Percentiles rank a stretch among this genome's conserved stretches.
Conservation (phyloP, 2,329 filamentous ascomycete genomes). For the Cordyceps farinosa region DNA sequence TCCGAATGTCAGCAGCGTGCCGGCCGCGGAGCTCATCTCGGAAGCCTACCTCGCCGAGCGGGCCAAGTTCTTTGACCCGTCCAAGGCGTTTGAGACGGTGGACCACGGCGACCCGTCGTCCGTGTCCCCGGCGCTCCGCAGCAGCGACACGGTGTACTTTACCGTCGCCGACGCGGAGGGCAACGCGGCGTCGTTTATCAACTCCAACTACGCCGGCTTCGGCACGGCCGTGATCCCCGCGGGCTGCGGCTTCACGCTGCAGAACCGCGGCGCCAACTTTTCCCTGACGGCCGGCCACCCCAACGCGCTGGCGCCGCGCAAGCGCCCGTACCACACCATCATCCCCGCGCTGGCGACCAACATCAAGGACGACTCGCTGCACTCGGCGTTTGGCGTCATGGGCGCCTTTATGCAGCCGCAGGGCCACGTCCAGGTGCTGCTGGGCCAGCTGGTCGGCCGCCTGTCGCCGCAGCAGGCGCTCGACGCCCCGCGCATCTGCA, state of each 20-base stretch:
- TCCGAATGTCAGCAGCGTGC: constrained; percentile 67
- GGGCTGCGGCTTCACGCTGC: constrained; percentile 87
- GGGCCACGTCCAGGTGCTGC: constrained; percentile 86
- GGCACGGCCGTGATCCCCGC: constrained; percentile 81
- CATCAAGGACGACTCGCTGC: constrained; percentile 65
- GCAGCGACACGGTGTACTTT: constrained; percentile 94
- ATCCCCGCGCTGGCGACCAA: constrained; percentile 91
- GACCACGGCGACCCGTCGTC: constrained; percentile 60
- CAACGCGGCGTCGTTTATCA: constrained; percentile 95
- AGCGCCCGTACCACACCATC: constrained; percentile 95
- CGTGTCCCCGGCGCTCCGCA: constrained; percentile 68
- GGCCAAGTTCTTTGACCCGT: constrained; percentile 53
- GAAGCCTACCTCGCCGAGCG: constrained; percentile 72
- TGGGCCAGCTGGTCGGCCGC: constrained; percentile 82
- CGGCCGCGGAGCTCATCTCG: constrained; percentile 65
- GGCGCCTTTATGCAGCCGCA: constrained; percentile 98
- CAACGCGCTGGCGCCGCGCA: constrained; percentile 74
- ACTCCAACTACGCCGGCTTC: constrained; percentile 88
- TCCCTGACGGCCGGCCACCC: constrained; percentile 67
- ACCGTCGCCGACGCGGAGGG: constrained; percentile 75
- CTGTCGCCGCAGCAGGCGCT: constrained; percentile 82
- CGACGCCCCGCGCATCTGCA: constrained; percentile 87
- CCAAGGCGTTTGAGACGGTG: constrained; percentile 56
- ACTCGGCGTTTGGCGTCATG: constrained; percentile 93
- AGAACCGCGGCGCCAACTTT: constrained; percentile 91